Evolutionary conservation across 495 filamentous ascomycete species (phyloP).

Genomic region (Rostrohypoxylon terebratum): DNA sequence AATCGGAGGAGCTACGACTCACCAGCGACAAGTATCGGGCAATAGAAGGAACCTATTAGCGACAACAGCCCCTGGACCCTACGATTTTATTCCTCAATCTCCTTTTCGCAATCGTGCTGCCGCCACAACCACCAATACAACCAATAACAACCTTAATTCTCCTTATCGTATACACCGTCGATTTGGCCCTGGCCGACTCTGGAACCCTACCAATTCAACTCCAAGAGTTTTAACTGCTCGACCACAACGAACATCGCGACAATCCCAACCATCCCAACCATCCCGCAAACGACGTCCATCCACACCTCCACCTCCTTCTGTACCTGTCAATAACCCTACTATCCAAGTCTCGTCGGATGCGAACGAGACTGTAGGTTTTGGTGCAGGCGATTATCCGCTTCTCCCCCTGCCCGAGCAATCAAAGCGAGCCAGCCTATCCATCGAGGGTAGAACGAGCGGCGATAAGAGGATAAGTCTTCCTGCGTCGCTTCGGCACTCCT

Average conservation of each 20-base stretch:
- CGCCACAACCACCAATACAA: slow-evolving; percentile 9
- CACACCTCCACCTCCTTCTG: slow-evolving; percentile 59
- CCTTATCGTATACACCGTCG: slow-evolving; percentile 51
- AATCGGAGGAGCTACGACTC: slow-evolving; percentile 22
- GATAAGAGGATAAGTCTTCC: slow-evolving; percentile 77
- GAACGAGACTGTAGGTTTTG: slow-evolving; percentile 50
- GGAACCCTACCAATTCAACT: slow-evolving; percentile 74
- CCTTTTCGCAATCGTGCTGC: slow-evolving; percentile 60
- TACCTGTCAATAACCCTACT: slow-evolving; percentile 60
- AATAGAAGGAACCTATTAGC: slow-evolving; percentile 52
- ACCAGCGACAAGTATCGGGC: slow-evolving; percentile 52
- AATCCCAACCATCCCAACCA: slow-evolving; percentile 17
- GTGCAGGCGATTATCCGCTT: slow-evolving; percentile 74
- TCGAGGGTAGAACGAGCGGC: slow-evolving; percentile 73
- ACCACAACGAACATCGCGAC: slow-evolving; percentile 35
- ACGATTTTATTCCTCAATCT: slow-evolving; percentile 52
- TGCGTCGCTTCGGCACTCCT: slow-evolving; percentile 61
- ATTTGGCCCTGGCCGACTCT: slow-evolving; percentile 63
- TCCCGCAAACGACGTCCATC: slow-evolving; percentile 55
- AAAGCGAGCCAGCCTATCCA: slow-evolving; percentile 69
- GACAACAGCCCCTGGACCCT: slow-evolving; percentile 44
- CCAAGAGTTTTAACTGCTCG: slow-evolving; percentile 57
- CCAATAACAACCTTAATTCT: slow-evolving; percentile 3
- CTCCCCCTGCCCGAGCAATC: slow-evolving; percentile 76
- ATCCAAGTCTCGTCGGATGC: slow-evolving; percentile 51